These are phyloP conservation scores for Phaeosphaeria sp. DNA, from an alignment of 2,329 filamentous ascomycete species.

Conservation along the genomic window DNA sequence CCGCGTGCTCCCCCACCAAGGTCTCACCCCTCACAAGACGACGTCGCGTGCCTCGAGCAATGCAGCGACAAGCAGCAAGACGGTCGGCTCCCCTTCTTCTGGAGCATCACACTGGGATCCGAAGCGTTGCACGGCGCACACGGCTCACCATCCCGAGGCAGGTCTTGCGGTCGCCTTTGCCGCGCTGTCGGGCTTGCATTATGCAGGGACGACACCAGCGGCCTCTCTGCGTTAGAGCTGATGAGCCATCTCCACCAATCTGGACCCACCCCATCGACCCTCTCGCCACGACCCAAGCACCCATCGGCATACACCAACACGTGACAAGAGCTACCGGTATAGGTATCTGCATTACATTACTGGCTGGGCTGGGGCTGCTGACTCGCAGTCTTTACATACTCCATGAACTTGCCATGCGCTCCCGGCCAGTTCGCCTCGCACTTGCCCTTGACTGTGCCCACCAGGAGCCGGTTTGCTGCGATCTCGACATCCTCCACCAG, in stretches of 20 bases:
- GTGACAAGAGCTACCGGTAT: background rate
- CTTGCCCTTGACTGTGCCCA: constrained; percentile 45
- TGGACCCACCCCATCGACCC: background rate
- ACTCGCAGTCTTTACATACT: constrained; percentile 22
- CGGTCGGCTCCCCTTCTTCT: background rate
- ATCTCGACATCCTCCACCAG: constrained; percentile 48
- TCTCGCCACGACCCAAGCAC: background rate
- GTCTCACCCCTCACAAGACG: background rate
- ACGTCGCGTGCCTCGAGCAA: background rate
- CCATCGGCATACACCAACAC: background rate
- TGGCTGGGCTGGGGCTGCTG: background rate
- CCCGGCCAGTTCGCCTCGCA: constrained; percentile 46
- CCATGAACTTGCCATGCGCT: constrained; percentile 39
- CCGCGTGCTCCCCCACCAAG: background rate
- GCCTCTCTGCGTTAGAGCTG: background rate
- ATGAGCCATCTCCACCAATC: background rate
- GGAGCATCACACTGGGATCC: background rate
- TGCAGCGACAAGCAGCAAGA: background rate
- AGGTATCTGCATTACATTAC: background rate
- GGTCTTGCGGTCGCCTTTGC: background rate
- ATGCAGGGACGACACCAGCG: background rate
- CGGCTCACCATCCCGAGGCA: background rate
- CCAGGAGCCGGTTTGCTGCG: constrained; percentile 38
- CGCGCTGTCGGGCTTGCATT: background rate
- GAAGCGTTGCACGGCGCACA: background rate